Evolutionary conservation across 345 rosid genomes (phyloP).

Genomic region (Bruguiera parviflora): DNA sequence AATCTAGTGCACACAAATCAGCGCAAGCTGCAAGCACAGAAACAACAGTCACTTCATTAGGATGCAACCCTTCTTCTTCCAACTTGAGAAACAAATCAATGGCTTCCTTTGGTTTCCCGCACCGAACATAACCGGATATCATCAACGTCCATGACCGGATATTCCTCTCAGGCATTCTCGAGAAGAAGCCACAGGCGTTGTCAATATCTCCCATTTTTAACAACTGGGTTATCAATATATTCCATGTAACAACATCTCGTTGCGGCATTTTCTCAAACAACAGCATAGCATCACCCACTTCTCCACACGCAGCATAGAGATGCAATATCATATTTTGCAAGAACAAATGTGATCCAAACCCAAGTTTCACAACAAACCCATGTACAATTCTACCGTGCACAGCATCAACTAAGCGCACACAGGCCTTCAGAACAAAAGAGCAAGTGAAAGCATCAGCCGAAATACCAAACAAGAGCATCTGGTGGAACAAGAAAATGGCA

Average conservation of each 20-base stretch:
- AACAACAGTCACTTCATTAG: conserved; percentile 33
- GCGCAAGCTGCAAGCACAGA: conserved; percentile 39
- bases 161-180: conserved; percentile 33
- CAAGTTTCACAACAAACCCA: conserved; percentile 36
- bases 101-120: conserved; percentile 29
- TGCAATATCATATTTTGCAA: conserved; percentile 32
- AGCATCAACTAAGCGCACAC: conserved; percentile 16
- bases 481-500: conserved; percentile 28
- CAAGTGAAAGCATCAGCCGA: conserved; percentile 35
- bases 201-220: conserved; percentile 24
- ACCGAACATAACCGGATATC: conserved; percentile 30
- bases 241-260: conserved; percentile 38
- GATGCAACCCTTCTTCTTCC: conserved; percentile 24
- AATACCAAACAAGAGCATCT: conserved; percentile 24
- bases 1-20: conserved; percentile 31
- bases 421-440: conserved; percentile 37
- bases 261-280: conserved; percentile 42
- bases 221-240: conserved; percentile 29
- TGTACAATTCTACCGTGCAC: conserved; percentile 23
- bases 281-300: conserved; percentile 25
- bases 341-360: conserved; percentile 31
- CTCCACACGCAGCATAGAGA: conserved; percentile 29
- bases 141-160: conserved; percentile 39
- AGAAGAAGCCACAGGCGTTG: conserved; percentile 22
- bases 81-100: conserved; percentile 33